Base-by-base conservation (phyloP, 176 grass and related monocot species). In the Zoysia japonica region DNA sequence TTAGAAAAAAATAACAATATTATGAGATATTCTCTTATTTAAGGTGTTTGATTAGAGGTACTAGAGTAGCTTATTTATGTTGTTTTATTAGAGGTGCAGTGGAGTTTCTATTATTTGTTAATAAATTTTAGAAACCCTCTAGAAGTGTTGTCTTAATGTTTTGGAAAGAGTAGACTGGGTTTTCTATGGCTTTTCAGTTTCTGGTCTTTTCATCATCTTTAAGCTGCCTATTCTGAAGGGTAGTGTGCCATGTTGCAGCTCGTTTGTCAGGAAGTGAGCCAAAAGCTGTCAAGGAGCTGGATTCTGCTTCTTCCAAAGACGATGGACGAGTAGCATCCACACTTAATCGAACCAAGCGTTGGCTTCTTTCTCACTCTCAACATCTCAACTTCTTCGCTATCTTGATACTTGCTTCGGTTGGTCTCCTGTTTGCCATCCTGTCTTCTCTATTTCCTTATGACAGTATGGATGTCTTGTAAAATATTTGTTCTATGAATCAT, bases 311-410 rank as follows among this genome's bases (percentile, higher is more conserved):
- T 81, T 85, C 78, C 9, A 86, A 87, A 78, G 80, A 92, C 85
- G 83, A 90, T 92, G 94, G 94, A 40, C 68, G 77, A 69, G 35
- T 97, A 74, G 68, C 94, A 85, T 80, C 81, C 43, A 83, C 70
- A 43, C 28, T 99, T 35, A 93, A 84, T 84, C 60, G 63, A 82
- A 90, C 74, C 43, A 97, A 94, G 72, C 79, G 76, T 55, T 97
- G 94, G 94, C 85, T 94, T 76, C 82, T 94, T 72, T 94, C 94
- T 64, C 85, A 92, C 38, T 83, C 94, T 47, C 94, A 97, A 51
- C 89, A 94, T 81, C 87, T 97, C 53, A 97, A 97, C 82, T 97
- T 97, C 80, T 86, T 88, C 61, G 92, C 94, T 65, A 90, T 97
- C 83, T 86, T 97, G 71, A 66, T 97, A 64, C 92, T 97, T 88